These are phyloP conservation scores for Abrus precatorius DNA, from an alignment of 306 rosid genomes.

Conservation along the genomic window DNA sequence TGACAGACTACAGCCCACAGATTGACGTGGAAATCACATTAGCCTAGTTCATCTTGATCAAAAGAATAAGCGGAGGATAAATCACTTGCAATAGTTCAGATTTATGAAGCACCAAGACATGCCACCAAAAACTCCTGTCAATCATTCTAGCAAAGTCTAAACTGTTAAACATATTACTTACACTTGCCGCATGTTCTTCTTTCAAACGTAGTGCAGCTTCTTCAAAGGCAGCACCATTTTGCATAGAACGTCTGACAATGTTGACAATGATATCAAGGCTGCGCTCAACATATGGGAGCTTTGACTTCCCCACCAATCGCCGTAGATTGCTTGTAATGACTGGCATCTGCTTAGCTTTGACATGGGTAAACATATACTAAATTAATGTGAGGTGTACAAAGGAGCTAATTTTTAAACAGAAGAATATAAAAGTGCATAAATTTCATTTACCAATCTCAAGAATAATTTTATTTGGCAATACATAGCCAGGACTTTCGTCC, in stretches of 20 bases:
- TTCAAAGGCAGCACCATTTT: constrained; percentile 76
- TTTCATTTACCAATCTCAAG: constrained; percentile 82
- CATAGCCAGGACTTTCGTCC: constrained; percentile 95
- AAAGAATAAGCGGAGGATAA: constrained; percentile 32
- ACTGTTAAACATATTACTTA: constrained; percentile 54
- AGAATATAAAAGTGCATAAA: constrained; percentile 32
- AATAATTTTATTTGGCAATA: constrained; percentile 85
- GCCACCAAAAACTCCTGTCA: constrained; percentile 2
- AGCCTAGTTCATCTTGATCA: constrained; percentile 28
- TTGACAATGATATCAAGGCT: constrained; percentile 79
- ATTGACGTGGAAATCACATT: constrained; percentile 4
- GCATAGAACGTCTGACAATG: constrained; percentile 74
- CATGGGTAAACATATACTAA: constrained; percentile 40
- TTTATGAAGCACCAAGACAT: constrained; percentile 34
- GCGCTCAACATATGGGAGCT: constrained; percentile 75
- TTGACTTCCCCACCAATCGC: constrained; percentile 63
- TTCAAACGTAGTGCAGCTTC: constrained; percentile 71
- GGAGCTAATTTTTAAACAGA: constrained; percentile 7
- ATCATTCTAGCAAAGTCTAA: constrained; percentile 10
- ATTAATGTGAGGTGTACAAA: not conserved
- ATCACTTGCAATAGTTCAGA: constrained; percentile 23
- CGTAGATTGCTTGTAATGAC: constrained; percentile 68
- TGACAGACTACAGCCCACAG: not conserved
- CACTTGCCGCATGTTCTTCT: constrained; percentile 61
- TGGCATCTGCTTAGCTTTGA: constrained; percentile 95